Evolutionary conservation across 176 grass and related monocot species (phyloP).

Genomic region (Cocos nucifera): DNA sequence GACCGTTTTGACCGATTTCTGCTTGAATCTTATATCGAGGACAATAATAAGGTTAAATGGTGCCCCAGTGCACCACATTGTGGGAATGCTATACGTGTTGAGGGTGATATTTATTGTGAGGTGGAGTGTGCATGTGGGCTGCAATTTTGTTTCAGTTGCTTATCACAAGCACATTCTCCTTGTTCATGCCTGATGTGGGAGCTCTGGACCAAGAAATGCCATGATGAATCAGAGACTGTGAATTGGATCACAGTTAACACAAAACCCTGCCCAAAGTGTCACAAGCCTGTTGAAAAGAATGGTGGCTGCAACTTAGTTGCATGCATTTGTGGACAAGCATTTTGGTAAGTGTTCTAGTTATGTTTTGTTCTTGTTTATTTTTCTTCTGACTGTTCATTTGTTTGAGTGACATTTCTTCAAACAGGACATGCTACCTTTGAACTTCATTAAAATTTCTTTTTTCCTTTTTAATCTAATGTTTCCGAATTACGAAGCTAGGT

Average conservation of each 20-base stretch:
- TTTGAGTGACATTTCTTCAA: too few relatives aligned
- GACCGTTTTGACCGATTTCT: conserved; percentile 37
- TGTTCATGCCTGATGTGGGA: conserved; percentile 46
- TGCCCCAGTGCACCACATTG: conserved; percentile 52
- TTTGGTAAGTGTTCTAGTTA: conserved; percentile 24
- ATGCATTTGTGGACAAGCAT: conserved; percentile 23
- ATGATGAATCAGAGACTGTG: conserved; percentile 22
- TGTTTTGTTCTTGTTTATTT: too few relatives aligned
- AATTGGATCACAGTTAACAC: conserved; percentile 47
- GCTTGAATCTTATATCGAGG: conserved; percentile 45
- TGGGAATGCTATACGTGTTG: conserved; percentile 31
- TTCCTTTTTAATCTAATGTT: too few relatives aligned
- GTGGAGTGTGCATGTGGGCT: conserved; percentile 41
- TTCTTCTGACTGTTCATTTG: too few relatives aligned
- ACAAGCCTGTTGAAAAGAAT: conserved; percentile 35
- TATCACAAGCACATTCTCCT: conserved; percentile 30
- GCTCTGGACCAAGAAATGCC: conserved; percentile 26
- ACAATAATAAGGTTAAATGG: conserved; percentile 44
- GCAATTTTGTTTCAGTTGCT: conserved; percentile 51
- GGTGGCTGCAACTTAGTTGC: conserved; percentile 32
- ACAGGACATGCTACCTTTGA: too few relatives aligned
- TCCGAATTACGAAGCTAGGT: too few relatives aligned
- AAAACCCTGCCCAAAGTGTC: conserved; percentile 54
- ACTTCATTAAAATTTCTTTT: too few relatives aligned
- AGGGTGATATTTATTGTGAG: conserved; percentile 22